Evolutionary conservation across 1,284 basidiomycete species (phyloP).

Genomic region (Ustilago crameri): DNA sequence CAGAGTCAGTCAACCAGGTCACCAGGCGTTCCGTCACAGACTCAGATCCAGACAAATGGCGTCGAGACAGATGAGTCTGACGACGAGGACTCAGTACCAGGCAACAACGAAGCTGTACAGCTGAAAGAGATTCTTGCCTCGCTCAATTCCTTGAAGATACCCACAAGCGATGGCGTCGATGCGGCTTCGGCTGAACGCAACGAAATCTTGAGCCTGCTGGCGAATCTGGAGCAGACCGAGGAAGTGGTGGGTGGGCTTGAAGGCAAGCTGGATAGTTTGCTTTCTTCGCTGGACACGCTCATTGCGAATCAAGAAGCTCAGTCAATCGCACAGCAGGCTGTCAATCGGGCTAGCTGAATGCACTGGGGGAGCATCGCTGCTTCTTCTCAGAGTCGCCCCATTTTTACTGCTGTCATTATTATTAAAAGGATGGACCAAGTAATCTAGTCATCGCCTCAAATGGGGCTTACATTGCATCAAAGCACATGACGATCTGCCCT

Average conservation of each 20-base stretch:
- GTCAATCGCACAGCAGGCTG: slow-evolving; percentile 26
- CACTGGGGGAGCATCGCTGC: no score
- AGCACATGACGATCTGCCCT: no score
- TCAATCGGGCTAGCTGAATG: slow-evolving; percentile 15
- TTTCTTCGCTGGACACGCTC: slow-evolving; percentile 36
- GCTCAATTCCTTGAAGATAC: slow-evolving; percentile 41
- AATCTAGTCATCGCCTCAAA: no score
- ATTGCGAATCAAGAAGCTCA: slow-evolving; percentile 46
- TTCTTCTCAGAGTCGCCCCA: no score
- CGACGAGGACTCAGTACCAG: neutral
- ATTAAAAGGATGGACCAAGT: neutral
- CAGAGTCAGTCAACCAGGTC: slow-evolving; percentile 3
- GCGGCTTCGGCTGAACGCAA: slow-evolving; percentile 29
- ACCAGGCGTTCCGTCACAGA: neutral
- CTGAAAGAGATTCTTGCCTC: slow-evolving; percentile 45
- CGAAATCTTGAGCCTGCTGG: slow-evolving; percentile 42
- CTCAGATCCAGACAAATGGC: slow-evolving; percentile 13
- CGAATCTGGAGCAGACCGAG: slow-evolving; percentile 47
- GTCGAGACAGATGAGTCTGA: neutral
- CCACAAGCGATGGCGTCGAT: slow-evolving; percentile 23
- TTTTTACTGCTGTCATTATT: no score
- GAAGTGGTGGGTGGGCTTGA: slow-evolving; percentile 44
- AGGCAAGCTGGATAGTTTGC: slow-evolving; percentile 38
- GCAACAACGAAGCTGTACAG: slow-evolving; percentile 36
- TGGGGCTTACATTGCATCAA: no score